Conservation (phyloP, 2,329 filamentous ascomycete species). For the Dothideomycetidae sp. region DNA sequence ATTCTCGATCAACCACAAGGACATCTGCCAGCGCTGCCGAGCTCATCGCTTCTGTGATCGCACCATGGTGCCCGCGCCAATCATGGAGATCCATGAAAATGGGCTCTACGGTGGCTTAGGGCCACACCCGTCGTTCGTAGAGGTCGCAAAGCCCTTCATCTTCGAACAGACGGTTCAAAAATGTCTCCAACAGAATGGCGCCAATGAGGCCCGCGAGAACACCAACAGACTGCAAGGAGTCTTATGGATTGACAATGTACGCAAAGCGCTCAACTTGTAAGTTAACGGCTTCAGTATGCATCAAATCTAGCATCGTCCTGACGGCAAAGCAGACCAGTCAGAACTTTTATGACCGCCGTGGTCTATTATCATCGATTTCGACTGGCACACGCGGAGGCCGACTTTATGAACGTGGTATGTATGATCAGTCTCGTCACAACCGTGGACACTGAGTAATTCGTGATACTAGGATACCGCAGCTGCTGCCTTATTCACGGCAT, state of each 20-base stretch:
- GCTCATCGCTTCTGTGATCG: too few species aligned
- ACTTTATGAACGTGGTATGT: slow-evolving; percentile 57
- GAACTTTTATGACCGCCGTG: slow-evolving; percentile 82
- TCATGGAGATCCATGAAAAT: slow-evolving; percentile 8
- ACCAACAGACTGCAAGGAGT: slow-evolving; percentile 71
- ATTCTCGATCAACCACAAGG: too few species aligned
- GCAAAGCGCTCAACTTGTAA: slow-evolving; percentile 64
- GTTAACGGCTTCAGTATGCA: slow-evolving; percentile 20
- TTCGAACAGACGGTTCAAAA: slow-evolving; percentile 68
- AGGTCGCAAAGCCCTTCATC: slow-evolving; percentile 59
- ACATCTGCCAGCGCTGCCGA: too few species aligned
- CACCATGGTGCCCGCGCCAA: slow-evolving; percentile 5
- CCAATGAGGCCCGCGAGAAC: slow-evolving; percentile 62
- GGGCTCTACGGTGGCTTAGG: slow-evolving; percentile 20
- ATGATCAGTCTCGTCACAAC: background rate
- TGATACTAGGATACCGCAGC: slow-evolving; percentile 59
- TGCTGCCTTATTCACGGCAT: slow-evolving; percentile 78
- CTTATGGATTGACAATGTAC: slow-evolving; percentile 73
- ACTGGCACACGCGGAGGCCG: slow-evolving; percentile 66
- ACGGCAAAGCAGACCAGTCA: slow-evolving; percentile 50
- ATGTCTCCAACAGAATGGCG: slow-evolving; percentile 53
- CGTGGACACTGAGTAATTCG: slow-evolving; percentile 5
- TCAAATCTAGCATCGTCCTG: background rate
- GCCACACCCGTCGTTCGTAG: slow-evolving; percentile 49
- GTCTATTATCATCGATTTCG: slow-evolving; percentile 92